Percentiles rank a stretch among this genome's conserved stretches.
These are phyloP conservation scores for Vigna mungo DNA, from an alignment of 306 rosid genomes.

Conservation along the genomic window DNA sequence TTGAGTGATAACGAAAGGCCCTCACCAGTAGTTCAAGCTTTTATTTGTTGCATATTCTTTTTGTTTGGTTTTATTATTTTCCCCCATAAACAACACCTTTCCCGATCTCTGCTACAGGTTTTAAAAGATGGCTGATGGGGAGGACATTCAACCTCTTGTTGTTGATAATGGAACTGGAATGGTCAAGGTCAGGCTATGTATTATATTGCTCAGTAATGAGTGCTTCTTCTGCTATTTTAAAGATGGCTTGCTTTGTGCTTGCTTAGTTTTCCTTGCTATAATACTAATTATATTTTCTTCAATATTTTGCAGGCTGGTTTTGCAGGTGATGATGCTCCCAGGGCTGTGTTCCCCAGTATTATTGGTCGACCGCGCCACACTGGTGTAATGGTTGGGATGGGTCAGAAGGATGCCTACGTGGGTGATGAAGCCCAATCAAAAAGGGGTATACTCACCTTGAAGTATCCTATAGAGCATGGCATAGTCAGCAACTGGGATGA, in stretches of 20 bases:
- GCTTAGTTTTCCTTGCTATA: background rate
- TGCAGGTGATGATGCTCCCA: slow-evolving; percentile 76
- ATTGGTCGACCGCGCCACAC: slow-evolving; percentile 74
- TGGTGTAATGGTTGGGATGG: slow-evolving; percentile 79
- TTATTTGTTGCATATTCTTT: background rate
- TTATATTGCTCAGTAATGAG: background rate
- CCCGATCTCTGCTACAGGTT: slow-evolving; percentile 26
- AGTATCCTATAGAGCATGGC: slow-evolving; percentile 82
- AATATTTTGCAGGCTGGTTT: slow-evolving; percentile 64
- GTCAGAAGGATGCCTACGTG: slow-evolving; percentile 76
- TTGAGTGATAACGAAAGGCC: background rate
- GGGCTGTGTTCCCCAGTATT: slow-evolving; percentile 74
- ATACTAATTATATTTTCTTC: background rate
- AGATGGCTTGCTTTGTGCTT: background rate
- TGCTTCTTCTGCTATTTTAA: background rate
- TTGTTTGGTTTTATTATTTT: background rate
- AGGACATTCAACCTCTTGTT: slow-evolving; percentile 74
- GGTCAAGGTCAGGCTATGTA: slow-evolving; percentile 62
- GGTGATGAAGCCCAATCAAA: slow-evolving; percentile 83
- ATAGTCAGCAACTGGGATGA: slow-evolving; percentile 84
- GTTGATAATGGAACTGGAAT: slow-evolving; percentile 78
- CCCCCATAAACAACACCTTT: background rate
- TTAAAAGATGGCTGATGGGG: slow-evolving; percentile 63
- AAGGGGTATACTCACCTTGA: slow-evolving; percentile 72
- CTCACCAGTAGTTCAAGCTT: background rate